Evolutionary conservation across 306 rosid genomes (phyloP).

Genomic region (Lagenaria siceraria): DNA sequence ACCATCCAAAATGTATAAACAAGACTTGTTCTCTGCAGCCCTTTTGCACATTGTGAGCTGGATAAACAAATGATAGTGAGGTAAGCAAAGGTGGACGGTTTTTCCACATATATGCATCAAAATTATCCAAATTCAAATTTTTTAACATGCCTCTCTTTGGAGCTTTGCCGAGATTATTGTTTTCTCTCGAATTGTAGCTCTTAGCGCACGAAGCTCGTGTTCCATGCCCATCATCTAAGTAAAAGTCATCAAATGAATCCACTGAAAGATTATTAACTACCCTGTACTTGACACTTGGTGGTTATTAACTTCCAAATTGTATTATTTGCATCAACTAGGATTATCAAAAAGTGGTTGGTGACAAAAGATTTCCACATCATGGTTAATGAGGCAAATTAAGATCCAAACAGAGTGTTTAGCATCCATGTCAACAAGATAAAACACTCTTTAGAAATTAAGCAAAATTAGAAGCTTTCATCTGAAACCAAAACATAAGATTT

Average conservation of each 20-base stretch:
- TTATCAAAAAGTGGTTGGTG: not conserved
- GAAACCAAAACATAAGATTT: not conserved
- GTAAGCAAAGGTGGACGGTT: not conserved
- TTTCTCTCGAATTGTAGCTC: conserved; percentile 84
- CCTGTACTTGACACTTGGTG: not conserved
- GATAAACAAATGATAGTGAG: not conserved
- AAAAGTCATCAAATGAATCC: not conserved
- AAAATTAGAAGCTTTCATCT: not conserved
- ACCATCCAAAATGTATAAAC: conserved; percentile 48
- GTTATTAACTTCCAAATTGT: not conserved
- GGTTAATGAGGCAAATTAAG: not conserved
- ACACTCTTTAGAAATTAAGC: not conserved
- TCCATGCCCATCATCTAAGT: conserved; percentile 86
- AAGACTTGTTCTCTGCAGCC: conserved; percentile 51
- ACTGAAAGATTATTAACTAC: not conserved
- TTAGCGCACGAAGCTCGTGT: conserved; percentile 72
- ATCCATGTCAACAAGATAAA: not conserved
- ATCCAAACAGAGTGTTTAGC: not conserved
- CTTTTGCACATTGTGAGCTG: conserved; percentile 83
- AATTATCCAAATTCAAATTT: not conserved
- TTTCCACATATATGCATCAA: not conserved
- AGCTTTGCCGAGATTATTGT: conserved; percentile 61
- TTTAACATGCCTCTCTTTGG: conserved; percentile 70
- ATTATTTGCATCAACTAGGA: not conserved
- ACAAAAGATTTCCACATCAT: not conserved